A percentile compares a stretch with the other conserved stretches of the same genome.
phyloP scores from a whole-genome alignment of 1,284 basidiomycete species.

The Apiotrichum porosum region DNA sequence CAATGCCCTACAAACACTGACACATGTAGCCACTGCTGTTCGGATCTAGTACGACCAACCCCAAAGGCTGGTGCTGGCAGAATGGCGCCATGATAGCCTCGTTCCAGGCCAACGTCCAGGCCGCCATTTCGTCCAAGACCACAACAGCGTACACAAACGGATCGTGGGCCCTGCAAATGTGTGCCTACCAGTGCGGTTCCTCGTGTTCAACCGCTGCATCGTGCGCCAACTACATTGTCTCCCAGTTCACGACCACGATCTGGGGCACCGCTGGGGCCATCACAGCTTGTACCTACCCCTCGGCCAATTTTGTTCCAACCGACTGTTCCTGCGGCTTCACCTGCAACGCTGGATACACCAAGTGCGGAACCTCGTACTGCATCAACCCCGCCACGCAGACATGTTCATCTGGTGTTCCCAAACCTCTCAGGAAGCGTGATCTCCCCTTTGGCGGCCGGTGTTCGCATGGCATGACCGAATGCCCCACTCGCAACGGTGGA shows the following conservation, averaged over 20 bases:
- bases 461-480: too few relatives aligned
- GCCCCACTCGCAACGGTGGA: too few relatives aligned
- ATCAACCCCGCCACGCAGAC: slow-evolving; percentile 6
- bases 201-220: too few relatives aligned
- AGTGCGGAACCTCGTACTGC: neutral
- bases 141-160: neutral
- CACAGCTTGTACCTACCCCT: neutral
- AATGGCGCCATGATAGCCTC: neutral
- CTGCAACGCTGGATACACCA: neutral
- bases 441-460: too few relatives aligned
- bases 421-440: too few relatives aligned
- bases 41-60: neutral
- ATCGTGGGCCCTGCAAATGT: neutral
- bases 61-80: neutral
- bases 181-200: neutral
- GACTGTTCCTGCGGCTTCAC: neutral
- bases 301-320: neutral
- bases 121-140: neutral
- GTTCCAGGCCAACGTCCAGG: neutral
- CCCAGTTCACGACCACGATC: neutral
- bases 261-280: neutral
- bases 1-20: too few relatives aligned
- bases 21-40: too few relatives aligned
- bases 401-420: neutral
- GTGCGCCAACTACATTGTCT: neutral